phyloP scores from a whole-genome alignment of 164 flowering plant species.

The Vitis amurensis region DNA sequence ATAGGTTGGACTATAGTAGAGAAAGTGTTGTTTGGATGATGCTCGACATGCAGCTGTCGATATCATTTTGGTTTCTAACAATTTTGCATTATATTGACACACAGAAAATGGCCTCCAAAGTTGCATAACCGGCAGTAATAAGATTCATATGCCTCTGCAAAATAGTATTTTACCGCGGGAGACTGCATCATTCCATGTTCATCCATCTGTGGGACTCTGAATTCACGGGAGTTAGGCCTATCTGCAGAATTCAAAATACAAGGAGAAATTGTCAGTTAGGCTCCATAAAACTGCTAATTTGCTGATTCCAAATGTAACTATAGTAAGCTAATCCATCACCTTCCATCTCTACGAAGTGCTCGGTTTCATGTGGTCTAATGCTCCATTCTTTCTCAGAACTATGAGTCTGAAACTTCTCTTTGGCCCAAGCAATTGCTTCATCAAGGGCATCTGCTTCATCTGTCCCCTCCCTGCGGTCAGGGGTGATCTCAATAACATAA shows the following conservation, averaged over 20 bases:
- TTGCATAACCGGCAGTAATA: no score
- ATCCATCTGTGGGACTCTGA: not conserved
- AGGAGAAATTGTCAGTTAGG: not conserved
- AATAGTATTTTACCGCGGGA: conserved; percentile 17
- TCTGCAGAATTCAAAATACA: conserved; percentile 19
- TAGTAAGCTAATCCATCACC: not conserved
- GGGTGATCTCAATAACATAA: conserved; percentile 71
- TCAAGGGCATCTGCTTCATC: conserved; percentile 57
- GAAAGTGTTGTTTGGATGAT: no score
- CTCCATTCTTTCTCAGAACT: conserved; percentile 15
- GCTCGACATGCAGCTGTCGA: no score
- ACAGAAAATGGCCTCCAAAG: no score
- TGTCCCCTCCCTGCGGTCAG: conserved; percentile 34
- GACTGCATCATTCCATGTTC: conserved; percentile 14
- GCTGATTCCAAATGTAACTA: no score
- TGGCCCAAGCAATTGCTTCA: conserved; percentile 95
- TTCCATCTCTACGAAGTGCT: conserved; percentile 13
- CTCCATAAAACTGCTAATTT: not conserved
- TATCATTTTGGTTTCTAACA: no score
- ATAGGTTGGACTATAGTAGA: no score
- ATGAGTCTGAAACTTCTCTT: conserved; percentile 54
- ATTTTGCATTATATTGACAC: no score
- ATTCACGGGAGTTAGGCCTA: conserved; percentile 8
- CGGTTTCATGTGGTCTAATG: not conserved
- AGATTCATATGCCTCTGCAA: no score